phyloP scores from a whole-genome alignment of 2,329 filamentous ascomycete genomes.

The Parastagonospora avenae region DNA sequence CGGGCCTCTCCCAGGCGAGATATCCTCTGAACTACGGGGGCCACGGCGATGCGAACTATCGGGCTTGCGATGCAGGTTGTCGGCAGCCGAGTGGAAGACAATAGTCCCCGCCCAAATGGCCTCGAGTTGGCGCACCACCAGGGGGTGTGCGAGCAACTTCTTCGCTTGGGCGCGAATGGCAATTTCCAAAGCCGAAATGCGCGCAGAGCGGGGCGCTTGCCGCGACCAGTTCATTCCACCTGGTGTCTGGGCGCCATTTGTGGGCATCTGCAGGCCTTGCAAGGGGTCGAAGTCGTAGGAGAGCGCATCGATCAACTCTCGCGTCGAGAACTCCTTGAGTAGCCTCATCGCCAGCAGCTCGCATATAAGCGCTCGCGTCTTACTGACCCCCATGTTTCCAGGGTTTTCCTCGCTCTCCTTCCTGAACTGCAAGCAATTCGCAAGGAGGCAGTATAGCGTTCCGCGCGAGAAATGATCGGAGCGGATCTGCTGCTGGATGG shows the following conservation, averaged over 20 bases:
- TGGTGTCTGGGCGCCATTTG: conserved; percentile 35
- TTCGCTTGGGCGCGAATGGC: conserved; percentile 93
- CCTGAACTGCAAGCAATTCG: conserved; percentile 89
- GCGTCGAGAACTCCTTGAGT: conserved; percentile 84
- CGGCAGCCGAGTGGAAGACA: conserved; percentile 88
- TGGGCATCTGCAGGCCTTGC: conserved; percentile 70
- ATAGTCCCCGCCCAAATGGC: conserved; percentile 97
- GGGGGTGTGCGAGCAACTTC: conserved; percentile 85
- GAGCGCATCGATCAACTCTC: conserved; percentile 90
- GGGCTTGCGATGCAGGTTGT: conserved; percentile 75
- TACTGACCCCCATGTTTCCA: conserved; percentile 81
- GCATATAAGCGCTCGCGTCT: conserved; percentile 84
- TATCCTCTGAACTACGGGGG: conserved; percentile 25
- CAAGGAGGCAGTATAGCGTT: conserved; percentile 87
- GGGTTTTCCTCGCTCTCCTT: conserved; percentile 85
- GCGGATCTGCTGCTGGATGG: conserved; percentile 88
- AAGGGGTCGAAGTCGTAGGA: conserved; percentile 95
- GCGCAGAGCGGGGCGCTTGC: conserved; percentile 60
- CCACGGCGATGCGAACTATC: conserved; percentile 35
- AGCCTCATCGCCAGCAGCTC: conserved; percentile 89
- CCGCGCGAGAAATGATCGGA: conserved; percentile 82
- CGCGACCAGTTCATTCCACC: conserved; percentile 31
- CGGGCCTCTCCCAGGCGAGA: conserved; percentile 39
- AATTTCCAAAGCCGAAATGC: conserved; percentile 89
- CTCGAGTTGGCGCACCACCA: conserved; percentile 93